These are phyloP conservation scores for Brettanomyces sp. DNA, from an alignment of 805 yeast species.

Conservation along the genomic window DNA sequence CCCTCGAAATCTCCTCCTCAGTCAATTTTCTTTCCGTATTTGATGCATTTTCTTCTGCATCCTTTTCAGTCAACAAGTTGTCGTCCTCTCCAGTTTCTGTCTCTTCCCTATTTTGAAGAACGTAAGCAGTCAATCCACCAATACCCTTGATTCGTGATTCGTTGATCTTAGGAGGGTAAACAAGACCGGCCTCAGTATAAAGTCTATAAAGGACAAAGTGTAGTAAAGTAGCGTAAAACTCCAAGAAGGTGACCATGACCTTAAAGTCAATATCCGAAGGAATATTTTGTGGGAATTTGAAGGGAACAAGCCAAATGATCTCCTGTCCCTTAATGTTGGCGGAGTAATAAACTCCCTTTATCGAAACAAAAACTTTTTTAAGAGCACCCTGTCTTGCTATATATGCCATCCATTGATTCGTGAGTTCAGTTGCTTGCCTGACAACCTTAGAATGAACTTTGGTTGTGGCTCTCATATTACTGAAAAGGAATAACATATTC, in stretches of 20 bases:
- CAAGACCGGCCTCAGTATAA: conserved; percentile 75
- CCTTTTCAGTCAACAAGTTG: conserved; percentile 9
- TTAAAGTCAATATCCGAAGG: conserved; percentile 93
- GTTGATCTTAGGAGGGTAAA: conserved; percentile 87
- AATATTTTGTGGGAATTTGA: conserved; percentile 91
- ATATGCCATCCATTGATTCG: conserved; percentile 93
- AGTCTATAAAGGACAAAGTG: conserved; percentile 82
- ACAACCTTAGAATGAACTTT: conserved; percentile 71
- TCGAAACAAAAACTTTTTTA: conserved; percentile 87
- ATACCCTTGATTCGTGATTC: conserved; percentile 64
- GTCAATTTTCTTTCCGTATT: conserved; percentile 21
- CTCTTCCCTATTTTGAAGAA: conserved; percentile 48
- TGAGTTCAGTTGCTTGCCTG: conserved; percentile 75
- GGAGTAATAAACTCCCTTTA: conserved; percentile 94
- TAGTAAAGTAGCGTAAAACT: conserved; percentile 85
- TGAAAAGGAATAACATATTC: conserved; percentile 87
- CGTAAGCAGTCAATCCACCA: conserved; percentile 81
- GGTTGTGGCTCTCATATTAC: conserved; percentile 91
- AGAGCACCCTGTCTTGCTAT: conserved; percentile 77
- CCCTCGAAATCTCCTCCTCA: conserved; percentile 34
- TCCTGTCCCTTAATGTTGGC: conserved; percentile 88
- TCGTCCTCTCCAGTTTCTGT: conserved; percentile 29
- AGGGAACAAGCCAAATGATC: conserved; percentile 93
- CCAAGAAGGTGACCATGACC: conserved; percentile 94
- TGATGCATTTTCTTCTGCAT: conserved; percentile 23